Percentiles rank a stretch among this genome's conserved stretches.
Conservation (phyloP, 2,329 filamentous ascomycete genomes). For the Aspergillus pseudotamarii region DNA sequence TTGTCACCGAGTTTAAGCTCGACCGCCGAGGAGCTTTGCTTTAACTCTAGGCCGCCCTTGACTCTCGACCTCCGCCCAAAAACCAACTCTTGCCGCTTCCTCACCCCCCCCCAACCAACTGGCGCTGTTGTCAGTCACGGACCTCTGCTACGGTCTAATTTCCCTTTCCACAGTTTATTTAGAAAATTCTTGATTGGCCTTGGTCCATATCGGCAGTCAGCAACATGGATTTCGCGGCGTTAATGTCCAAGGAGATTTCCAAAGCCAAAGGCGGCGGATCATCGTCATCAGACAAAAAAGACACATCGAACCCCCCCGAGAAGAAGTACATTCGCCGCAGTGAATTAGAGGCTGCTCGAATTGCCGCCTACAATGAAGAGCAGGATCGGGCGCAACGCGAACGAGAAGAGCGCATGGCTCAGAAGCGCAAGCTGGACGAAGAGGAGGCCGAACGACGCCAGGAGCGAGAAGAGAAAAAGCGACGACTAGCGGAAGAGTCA, state of each 20-base stretch:
- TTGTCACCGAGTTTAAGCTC: conserved; percentile 12
- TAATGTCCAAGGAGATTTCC: conserved; percentile 91
- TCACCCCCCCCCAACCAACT: neutral
- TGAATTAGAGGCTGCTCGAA: conserved; percentile 80
- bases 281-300: conserved; percentile 24
- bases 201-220: neutral
- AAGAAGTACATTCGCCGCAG: conserved; percentile 85
- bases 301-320: conserved; percentile 28
- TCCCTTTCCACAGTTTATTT: neutral
- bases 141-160: neutral
- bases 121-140: neutral
- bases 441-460: conserved; percentile 73
- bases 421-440: conserved; percentile 88
- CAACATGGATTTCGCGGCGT: conserved; percentile 89
- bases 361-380: conserved; percentile 78
- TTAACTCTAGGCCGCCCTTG: neutral
- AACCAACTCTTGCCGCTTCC: neutral
- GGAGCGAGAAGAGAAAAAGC: conserved; percentile 78
- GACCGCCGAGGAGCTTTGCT: neutral
- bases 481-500: conserved; percentile 79
- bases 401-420: conserved; percentile 67
- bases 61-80: neutral
- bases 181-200: neutral
- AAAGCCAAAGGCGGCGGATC: conserved; percentile 66
- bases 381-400: conserved; percentile 74